Percentiles rank a stretch among this genome's conserved stretches.
Evolutionary conservation across 306 rosid species (phyloP).

Genomic region (Senna siamea): DNA sequence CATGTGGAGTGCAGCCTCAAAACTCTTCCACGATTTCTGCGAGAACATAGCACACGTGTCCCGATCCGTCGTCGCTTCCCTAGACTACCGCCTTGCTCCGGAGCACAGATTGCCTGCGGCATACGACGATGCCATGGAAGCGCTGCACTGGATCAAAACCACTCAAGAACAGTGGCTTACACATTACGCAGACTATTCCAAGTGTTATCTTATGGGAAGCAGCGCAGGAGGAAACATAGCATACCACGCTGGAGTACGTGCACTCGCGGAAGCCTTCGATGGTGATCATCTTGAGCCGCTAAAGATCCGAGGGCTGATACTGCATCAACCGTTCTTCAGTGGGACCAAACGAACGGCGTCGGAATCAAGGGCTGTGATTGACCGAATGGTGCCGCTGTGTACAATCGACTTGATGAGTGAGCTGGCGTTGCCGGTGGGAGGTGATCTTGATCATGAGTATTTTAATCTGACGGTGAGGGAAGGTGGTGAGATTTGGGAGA

Average conservation of each 20-base stretch:
- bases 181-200: slow-evolving; percentile 45
- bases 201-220: slow-evolving; percentile 55
- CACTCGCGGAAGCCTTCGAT: slow-evolving; percentile 14
- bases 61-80: slow-evolving; percentile 44
- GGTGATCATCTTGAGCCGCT: too few species aligned
- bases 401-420: slow-evolving; percentile 34
- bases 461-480: slow-evolving; percentile 37
- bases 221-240: slow-evolving; percentile 63
- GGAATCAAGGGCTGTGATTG: slow-evolving; percentile 32
- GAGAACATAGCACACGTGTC: slow-evolving; percentile 41
- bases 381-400: slow-evolving; percentile 15
- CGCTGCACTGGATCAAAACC: slow-evolving; percentile 52
- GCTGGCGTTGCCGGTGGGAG: slow-evolving; percentile 1
- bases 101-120: slow-evolving; percentile 57
- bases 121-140: slow-evolving; percentile 57
- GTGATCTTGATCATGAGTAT: slow-evolving; percentile 51
- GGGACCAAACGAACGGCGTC: slow-evolving; percentile 37
- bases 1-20: too few species aligned
- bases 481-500: slow-evolving; percentile 6
- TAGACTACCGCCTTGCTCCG: slow-evolving; percentile 58
- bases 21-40: too few species aligned
- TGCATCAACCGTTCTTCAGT: slow-evolving; percentile 41
- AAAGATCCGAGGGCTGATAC: slow-evolving; percentile 41
- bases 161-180: slow-evolving; percentile 46
- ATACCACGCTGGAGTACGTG: slow-evolving; percentile 46